Conservation (phyloP, 306 rosid genomes). For the Dryas octopetala region DNA sequence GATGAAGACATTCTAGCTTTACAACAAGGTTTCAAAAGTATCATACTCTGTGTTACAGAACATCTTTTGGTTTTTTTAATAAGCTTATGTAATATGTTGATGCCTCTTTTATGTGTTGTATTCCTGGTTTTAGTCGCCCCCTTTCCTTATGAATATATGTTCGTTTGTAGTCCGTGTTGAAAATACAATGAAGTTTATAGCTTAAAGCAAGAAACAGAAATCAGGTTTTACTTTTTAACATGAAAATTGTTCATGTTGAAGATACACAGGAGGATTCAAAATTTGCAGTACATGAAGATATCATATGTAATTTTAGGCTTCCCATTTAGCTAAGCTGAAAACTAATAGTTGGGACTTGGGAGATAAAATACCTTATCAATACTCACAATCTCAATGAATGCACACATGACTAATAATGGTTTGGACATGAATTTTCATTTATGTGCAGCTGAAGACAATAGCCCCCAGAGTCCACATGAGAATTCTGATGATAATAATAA, state of each 20-base stretch:
- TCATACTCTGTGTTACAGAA: background rate
- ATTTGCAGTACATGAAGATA: background rate
- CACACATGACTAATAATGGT: background rate
- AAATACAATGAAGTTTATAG: background rate
- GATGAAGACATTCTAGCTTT: background rate
- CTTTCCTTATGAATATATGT: background rate
- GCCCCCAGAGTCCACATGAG: constrained; percentile 17
- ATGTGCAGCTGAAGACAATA: constrained; percentile 33
- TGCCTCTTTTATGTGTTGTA: background rate
- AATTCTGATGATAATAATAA: constrained; percentile 26
- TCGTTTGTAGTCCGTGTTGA: background rate
- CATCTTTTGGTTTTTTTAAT: background rate
- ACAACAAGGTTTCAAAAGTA: background rate
- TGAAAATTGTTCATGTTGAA: background rate
- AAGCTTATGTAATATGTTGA: background rate
- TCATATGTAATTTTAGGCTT: background rate
- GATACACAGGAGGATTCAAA: background rate
- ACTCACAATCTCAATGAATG: background rate
- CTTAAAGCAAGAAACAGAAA: background rate
- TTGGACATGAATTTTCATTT: background rate
- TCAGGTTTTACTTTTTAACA: background rate
- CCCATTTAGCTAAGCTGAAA: background rate
- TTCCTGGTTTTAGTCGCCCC: background rate
- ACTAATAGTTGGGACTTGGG: background rate
- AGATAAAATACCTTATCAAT: background rate